Base-by-base conservation (phyloP, 2,329 filamentous ascomycete species). In the Paracamarosporium sp. region DNA sequence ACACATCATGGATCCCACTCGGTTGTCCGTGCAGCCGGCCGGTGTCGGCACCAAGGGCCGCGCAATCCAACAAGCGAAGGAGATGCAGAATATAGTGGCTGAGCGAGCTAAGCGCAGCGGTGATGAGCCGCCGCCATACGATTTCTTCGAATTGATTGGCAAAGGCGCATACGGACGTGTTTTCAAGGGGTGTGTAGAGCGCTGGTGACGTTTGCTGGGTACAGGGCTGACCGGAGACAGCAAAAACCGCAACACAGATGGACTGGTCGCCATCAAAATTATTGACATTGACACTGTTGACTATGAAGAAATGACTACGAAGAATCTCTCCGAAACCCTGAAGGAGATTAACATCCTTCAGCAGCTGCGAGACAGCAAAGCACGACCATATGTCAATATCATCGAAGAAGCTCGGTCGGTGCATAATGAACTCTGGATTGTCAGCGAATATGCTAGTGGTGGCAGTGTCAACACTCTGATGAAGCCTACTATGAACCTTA, bases 401-500 rank as follows among this genome's bases (percentile, higher is more conserved):
- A 89, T 94, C 50, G 88, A 93, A 66, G 91, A 93, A 64, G 90
- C 90, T 4, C 83, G 93, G 20, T 87, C 90, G 8, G 87, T 94
- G 35, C 90, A 90, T 40, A 88, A 90, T 65, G 86, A 91, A 59
- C 88, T 96, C 79, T 96, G 92, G 92, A 91, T 95, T 80, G 87
- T 95, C 55, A 93, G 90, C 57, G 91, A 95, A 77, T 93, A 93
- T 75, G 93, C 91, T 67, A 90, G 90, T 5, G 92, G 92, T 60
- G 92, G 92, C 47, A 95, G 91, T 73, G 89, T 96, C 6, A 82
- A 86, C 57, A 89, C 87, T 8, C 68, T 89, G 65, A 86, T 88
- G 81, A 80, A 81, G 59, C 83, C 80, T 7, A 63, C 67, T 30
- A 63, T 68, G 51, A 65, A 54, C 53, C 62, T 45, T 30, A 69